Evolutionary conservation across 2,329 filamentous ascomycete species (phyloP), one percentile per base, ranked within the genome.

Genomic region (Bipolaris bicolor): DNA sequence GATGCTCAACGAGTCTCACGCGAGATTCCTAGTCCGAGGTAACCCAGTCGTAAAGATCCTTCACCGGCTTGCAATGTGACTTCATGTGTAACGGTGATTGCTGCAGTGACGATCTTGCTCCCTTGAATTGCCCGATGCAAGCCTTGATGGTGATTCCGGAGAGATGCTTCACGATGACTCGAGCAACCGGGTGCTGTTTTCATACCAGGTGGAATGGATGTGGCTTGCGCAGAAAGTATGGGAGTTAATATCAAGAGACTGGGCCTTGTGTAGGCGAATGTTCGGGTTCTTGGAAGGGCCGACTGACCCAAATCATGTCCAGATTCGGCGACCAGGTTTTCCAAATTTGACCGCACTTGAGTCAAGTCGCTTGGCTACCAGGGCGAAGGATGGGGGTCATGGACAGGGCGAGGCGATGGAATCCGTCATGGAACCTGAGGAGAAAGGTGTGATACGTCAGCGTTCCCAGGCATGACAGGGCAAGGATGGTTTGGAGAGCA

Each of bases 231-330:
- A 40, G 16, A 49, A 67, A 63, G 66, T 70, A 63, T 64, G 67
- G 66, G 55, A 31, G 29, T 31, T 71, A 71, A 71, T 64, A 63
- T 64, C 15, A 44, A 55, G 34, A 36, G 40, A 52, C 60, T 55
- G n/a, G 44, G 55, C 34, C 52, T 47, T 50, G 40, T 57, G 50
- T 22, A 45, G 24, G 15, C 22, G 49, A 22, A 5, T 16, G 34
- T 20, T 56, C 57, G 48, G 37, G 31, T 47, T 26, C 45, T 64
- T 63, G 56, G 62, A 53, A 29, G 11, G 48, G 62, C 49, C 61
- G 54, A 44, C 46, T 52, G 62, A 61, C 58, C 64, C 63, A 65
- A 60, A 67, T 50, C n/a, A 20, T 13, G 48, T 10, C 34, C 39
- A n/a, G 16, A 58, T 57, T 57, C 13, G 50, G 54, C 40, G 53